Percentiles rank a stretch among this genome's conserved stretches.
Evolutionary conservation across 78 protist species (phyloP).

Genomic region (Goniomonas avonlea): DNA sequence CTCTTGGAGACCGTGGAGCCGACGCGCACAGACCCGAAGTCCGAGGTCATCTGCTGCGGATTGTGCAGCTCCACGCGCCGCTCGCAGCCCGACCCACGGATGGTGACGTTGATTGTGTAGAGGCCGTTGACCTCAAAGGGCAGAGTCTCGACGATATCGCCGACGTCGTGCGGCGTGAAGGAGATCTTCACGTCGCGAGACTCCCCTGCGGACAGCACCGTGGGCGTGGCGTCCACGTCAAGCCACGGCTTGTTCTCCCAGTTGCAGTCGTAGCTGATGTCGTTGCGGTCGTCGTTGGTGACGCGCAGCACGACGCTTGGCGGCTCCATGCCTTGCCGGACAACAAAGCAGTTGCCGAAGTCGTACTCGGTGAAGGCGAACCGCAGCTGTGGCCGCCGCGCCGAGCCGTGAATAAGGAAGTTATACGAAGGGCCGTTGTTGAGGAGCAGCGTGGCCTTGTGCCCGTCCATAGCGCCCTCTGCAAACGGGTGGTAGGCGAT

Average conservation of each 20-base stretch:
- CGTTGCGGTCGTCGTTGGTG: constrained; percentile 41
- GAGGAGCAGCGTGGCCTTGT: background rate
- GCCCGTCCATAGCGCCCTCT: background rate
- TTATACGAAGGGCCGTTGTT: constrained; percentile 48
- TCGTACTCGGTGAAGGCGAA: constrained; percentile 18
- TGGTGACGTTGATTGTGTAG: background rate
- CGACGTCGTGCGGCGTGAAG: constrained; percentile 48
- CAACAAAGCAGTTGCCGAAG: constrained; percentile 55
- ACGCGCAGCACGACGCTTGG: background rate
- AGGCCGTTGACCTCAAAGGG: constrained; percentile 59
- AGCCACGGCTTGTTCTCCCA: constrained; percentile 32
- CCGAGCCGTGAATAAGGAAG: constrained; percentile 32
- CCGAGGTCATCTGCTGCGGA: background rate
- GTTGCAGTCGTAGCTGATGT: constrained; percentile 31
- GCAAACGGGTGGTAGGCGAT: constrained; percentile 34
- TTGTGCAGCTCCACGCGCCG: constrained; percentile 32
- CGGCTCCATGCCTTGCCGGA: constrained; percentile 5
- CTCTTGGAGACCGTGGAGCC: background rate
- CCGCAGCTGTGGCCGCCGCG: constrained; percentile 25
- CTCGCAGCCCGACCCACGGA: constrained; percentile 47
- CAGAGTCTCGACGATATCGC: constrained; percentile 4
- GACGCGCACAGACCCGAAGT: constrained; percentile 36
- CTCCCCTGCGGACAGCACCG: constrained; percentile 46
- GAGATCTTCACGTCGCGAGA: background rate
- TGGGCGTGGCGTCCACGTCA: constrained; percentile 34